Evolutionary conservation across 768 basidiomycete species (phyloP), one percentile per base, ranked within the genome.

Genomic region (Tricholoma sp.): DNA sequence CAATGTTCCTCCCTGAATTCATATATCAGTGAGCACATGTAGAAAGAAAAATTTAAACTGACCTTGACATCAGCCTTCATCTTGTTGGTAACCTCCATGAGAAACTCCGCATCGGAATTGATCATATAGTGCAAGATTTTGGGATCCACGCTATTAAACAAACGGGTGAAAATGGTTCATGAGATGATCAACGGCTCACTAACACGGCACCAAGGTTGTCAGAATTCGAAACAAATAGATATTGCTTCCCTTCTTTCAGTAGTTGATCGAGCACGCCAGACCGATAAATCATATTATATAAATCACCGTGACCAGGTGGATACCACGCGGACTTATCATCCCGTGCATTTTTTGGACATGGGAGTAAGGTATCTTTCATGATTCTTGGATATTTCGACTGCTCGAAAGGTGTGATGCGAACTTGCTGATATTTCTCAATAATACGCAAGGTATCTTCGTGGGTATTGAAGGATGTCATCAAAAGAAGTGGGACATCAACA

Each of bases 391-490:
- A 94, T 63, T 88, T 81, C 18, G 90, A 91, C 74, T 94, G 93
- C 69, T 86, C 87, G 79, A 92, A 90, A 31, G 80, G 79, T 46
- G 81, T 83, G 71, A 93, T 89, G 65, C 86, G 85, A 68, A 94
- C 82, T 68, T 88, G 85, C 71, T 89, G 88, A 72, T 94, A 91
- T 73, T 92, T 93, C 72, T 91, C 87, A 67, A 90, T 85, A 76
- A 93, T 86, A 62, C 88, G 85, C 57, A 86, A 79, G 32, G 91
- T 93, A 69, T 94, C 91, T 46, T 92, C 88, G 68, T 91, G 86
- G 22, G 91, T 94, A 78, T 91, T 92, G 80, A 94, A 94, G 32
- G 90, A 92, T 65, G 91, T 94, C 93, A 94, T 92, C 66, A 94
- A 82, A 71, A 94, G 83, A 66, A 94, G 85, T 12, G 90, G 91